A percentile compares a stretch with the other conserved stretches of the same genome.
Conservation (phyloP, 2,329 filamentous ascomycete genomes). For the Triangularia setosa region DNA sequence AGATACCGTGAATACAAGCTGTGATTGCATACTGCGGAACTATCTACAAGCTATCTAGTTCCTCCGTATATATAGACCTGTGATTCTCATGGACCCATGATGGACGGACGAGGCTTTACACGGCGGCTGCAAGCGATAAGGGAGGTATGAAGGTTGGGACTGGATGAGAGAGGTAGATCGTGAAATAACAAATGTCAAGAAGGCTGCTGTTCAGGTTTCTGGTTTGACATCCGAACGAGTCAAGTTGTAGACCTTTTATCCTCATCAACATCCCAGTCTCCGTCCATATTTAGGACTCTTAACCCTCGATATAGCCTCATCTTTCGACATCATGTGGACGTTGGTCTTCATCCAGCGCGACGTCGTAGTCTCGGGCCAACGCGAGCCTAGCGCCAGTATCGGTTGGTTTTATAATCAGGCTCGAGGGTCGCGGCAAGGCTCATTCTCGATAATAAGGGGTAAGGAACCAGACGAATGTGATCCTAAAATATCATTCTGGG, state of each 20-base stretch:
- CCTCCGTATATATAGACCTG: too few species aligned
- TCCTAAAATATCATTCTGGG: neutral
- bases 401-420: neutral
- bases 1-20: too few species aligned
- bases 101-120: neutral
- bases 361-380: neutral
- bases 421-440: neutral
- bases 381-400: neutral
- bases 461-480: neutral
- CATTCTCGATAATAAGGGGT: neutral
- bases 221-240: neutral
- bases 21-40: too few species aligned
- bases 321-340: neutral
- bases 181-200: neutral
- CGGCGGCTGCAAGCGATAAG: neutral
- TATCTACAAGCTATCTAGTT: too few species aligned
- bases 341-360: neutral
- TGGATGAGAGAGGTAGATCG: neutral
- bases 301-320: neutral
- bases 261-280: neutral
- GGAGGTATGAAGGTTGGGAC: neutral
- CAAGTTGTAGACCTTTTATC: neutral
- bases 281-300: neutral
- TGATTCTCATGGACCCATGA: too few species aligned
- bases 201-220: neutral